Conservation (phyloP, 2,329 filamentous ascomycete species). For the Fusarium guadeloupense region DNA sequence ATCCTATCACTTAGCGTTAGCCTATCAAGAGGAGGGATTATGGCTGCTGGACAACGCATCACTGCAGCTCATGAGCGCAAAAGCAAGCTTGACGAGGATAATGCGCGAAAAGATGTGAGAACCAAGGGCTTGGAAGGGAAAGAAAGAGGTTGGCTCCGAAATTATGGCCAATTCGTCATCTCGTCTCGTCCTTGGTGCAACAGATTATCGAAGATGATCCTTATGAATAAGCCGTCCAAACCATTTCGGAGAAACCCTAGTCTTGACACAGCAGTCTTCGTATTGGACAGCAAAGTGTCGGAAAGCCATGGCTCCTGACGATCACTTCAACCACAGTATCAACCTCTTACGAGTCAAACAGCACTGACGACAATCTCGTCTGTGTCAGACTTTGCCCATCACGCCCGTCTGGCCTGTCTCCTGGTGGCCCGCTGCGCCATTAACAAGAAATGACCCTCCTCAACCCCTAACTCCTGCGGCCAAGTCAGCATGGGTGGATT, state of each 20-base stretch:
- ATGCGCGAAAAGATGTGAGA: conserved; percentile 21
- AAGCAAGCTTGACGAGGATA: conserved; percentile 37
- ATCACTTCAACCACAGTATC: conserved; percentile 21
- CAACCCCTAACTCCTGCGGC: conserved; percentile 26
- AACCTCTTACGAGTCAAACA: conserved; percentile 20
- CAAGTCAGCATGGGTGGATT: conserved; percentile 42
- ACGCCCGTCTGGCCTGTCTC: neutral
- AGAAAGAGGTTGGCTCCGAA: conserved; percentile 36
- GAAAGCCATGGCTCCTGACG: conserved; percentile 27
- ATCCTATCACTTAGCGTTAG: conserved; percentile 56
- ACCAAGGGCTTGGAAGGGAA: conserved; percentile 10
- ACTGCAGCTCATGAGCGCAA: conserved; percentile 49
- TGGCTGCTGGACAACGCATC: conserved; percentile 58
- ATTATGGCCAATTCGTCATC: conserved; percentile 36
- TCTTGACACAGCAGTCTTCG: conserved; percentile 12
- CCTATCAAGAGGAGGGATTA: conserved; percentile 52
- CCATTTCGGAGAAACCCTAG: conserved; percentile 22
- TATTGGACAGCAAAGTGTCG: conserved; percentile 25
- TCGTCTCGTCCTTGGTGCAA: conserved; percentile 18
- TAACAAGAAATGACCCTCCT: conserved; percentile 28
- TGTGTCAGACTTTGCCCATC: conserved; percentile 3
- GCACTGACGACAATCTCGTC: conserved; percentile 9
- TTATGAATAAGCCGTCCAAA: conserved; percentile 31
- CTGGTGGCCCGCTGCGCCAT: conserved; percentile 31
- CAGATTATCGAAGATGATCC: conserved; percentile 36